Evolutionary conservation across 1,284 basidiomycete genomes (phyloP), one percentile per base, ranked within the genome.

Genomic region (Moniliella sp.): DNA sequence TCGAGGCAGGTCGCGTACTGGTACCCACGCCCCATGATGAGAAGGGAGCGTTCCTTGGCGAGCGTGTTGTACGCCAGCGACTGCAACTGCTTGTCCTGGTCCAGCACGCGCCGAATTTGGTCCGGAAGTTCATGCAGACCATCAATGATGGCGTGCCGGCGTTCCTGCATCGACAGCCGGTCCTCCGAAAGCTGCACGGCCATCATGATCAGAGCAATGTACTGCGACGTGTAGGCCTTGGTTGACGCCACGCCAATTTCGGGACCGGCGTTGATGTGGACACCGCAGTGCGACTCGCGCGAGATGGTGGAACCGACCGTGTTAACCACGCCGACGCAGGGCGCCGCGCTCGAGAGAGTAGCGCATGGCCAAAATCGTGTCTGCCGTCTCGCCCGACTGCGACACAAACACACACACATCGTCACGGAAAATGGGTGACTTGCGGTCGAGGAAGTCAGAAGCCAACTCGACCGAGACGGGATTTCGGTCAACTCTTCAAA

Each of bases 191-290:
- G 70, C 64, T 94, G 86, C 23, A 97, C 72, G 10, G 91, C 91
- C 67, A 97, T 91, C 78, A 97, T 88, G 64, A 94, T 68, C 33
- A 97, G 71, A 2, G 88, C 91, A 48, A 97, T 86, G 69, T 94
- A 97, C 66, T 99, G 88, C 31, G 86, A 94, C 2, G 88, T 97
- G 67, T 99, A 99, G 2, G 91, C 91, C 75, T 99, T 99, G 44
- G 91, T 99, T n/a, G 86, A 94, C 4, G 91, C 91, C 42, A 99
- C 91, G 71, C 91, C 88, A 43, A 97, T 88, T 68, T 97, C 88
- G 40, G 88, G 88, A 27, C 88, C 88, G 51, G 91, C 88, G 61
- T 99, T 99, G 68, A 99, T 97, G 68, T 97, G 88, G 36, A 99
- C 77, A 78, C 91, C 91, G 50, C 84, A 93, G 69, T 97, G 91